phyloP scores from a whole-genome alignment of 78 protist species.

The Tieghemostelium lacteum region DNA sequence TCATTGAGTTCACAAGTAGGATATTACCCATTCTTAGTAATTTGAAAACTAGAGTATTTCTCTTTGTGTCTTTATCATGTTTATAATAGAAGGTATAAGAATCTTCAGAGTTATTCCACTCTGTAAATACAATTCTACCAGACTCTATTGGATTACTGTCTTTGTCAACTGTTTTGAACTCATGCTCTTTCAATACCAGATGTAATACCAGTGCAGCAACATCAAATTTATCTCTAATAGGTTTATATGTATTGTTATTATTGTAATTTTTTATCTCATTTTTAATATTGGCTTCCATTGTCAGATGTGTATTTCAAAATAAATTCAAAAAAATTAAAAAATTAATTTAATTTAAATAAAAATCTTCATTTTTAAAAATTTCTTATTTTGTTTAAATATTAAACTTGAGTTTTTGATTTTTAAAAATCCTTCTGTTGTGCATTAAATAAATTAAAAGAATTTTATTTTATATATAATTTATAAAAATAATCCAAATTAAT shows the following conservation, averaged over 20 bases:
- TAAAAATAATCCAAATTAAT: no score
- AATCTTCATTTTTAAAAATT: no score
- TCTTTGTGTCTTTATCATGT: background rate
- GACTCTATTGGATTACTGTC: background rate
- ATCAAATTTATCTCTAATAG: constrained; percentile 22
- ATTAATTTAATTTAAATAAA: no score
- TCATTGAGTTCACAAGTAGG: constrained; percentile 43
- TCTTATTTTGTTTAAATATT: no score
- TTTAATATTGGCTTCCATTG: background rate
- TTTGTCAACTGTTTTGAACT: background rate
- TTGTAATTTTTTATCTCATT: background rate
- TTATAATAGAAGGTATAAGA: background rate
- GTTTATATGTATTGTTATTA: background rate
- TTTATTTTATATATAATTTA: no score
- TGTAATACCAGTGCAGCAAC: constrained; percentile 2
- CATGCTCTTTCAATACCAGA: background rate
- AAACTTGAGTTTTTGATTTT: no score
- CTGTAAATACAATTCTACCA: background rate
- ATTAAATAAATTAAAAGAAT: no score
- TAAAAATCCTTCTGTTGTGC: no score
- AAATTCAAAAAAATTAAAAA: no score
- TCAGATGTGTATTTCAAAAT: background rate
- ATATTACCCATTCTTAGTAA: constrained; percentile 42
- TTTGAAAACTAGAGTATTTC: constrained; percentile 5
- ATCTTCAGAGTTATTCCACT: constrained; percentile 5